Evolutionary conservation across 352 stramenopile genomes (phyloP).

Genomic region (Thraustotheca clavata): DNA sequence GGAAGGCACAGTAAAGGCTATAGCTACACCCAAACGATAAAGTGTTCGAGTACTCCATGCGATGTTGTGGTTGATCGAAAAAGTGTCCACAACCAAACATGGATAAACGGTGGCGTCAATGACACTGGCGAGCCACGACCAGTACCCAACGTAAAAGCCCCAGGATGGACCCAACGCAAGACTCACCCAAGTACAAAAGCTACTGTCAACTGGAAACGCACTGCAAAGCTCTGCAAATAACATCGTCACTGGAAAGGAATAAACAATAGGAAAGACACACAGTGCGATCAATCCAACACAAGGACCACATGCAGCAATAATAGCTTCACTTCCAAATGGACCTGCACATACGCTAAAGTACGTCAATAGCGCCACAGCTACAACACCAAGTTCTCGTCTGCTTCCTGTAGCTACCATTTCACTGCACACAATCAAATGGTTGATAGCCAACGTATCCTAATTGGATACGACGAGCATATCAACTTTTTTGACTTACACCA

Average conservation of each 20-base stretch:
- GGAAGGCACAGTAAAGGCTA: slow-evolving; percentile 59
- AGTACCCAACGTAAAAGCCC: slow-evolving; percentile 80
- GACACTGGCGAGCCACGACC: slow-evolving; percentile 69
- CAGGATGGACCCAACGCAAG: slow-evolving; percentile 60
- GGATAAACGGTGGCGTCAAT: slow-evolving; percentile 81
- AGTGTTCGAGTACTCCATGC: slow-evolving; percentile 6
- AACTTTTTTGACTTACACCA: too few species aligned
- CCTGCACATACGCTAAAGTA: slow-evolving; percentile 90
- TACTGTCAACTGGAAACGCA: slow-evolving; percentile 54
- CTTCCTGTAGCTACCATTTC: background rate
- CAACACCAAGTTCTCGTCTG: slow-evolving; percentile 37
- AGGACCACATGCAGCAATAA: slow-evolving; percentile 82
- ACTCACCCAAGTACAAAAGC: slow-evolving; percentile 70
- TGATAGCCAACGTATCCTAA: background rate
- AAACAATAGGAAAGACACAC: slow-evolving; percentile 60
- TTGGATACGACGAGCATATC: background rate
- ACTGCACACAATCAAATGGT: background rate
- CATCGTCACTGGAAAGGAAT: slow-evolving; percentile 56
- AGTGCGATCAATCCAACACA: slow-evolving; percentile 49
- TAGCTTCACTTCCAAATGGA: slow-evolving; percentile 92
- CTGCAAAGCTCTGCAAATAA: slow-evolving; percentile 66
- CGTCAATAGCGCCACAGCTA: slow-evolving; percentile 70
- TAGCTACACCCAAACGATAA: background rate
- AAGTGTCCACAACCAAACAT: slow-evolving; percentile 58
- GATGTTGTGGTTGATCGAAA: slow-evolving; percentile 28